Evolutionary conservation across 176 grass and related monocot species (phyloP).

Genomic region (Luzula sylvatica): DNA sequence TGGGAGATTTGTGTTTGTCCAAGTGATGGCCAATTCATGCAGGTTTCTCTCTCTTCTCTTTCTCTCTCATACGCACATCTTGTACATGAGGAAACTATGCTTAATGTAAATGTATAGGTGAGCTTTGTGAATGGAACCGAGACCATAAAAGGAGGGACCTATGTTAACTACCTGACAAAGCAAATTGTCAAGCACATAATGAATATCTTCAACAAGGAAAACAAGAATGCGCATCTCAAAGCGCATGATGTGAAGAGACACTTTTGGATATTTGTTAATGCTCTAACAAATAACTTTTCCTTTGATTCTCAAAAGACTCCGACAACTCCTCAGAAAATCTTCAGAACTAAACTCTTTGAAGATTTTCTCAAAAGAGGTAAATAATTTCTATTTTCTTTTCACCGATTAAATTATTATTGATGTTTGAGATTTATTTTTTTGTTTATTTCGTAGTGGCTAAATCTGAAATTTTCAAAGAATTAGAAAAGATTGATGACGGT

Average conservation of each 20-base stretch:
- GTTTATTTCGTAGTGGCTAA: constrained; percentile 40
- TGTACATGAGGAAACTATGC: background rate
- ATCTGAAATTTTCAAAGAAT: constrained; percentile 63
- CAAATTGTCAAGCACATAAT: constrained; percentile 62
- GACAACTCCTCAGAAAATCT: constrained; percentile 71
- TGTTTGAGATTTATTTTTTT: background rate
- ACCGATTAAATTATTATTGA: no score
- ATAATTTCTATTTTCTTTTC: background rate
- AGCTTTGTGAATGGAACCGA: constrained; percentile 90
- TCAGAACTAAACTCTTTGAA: constrained; percentile 60
- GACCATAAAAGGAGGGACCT: constrained; percentile 74
- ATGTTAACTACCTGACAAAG: constrained; percentile 71
- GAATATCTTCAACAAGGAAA: constrained; percentile 65
- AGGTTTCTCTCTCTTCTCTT: constrained; percentile 28
- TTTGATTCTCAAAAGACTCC: constrained; percentile 96
- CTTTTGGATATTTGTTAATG: constrained; percentile 92
- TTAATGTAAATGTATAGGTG: constrained; percentile 35
- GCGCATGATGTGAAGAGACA: constrained; percentile 56
- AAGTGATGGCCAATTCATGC: constrained; percentile 94
- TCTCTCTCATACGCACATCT: background rate
- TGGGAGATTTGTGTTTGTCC: constrained; percentile 72
- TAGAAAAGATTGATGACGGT: constrained; percentile 93
- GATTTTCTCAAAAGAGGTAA: constrained; percentile 65
- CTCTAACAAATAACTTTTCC: constrained; percentile 69
- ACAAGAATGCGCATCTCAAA: constrained; percentile 87